Conservation (phyloP, 352 stramenopile species). For the Phytophthora podocarpi region DNA sequence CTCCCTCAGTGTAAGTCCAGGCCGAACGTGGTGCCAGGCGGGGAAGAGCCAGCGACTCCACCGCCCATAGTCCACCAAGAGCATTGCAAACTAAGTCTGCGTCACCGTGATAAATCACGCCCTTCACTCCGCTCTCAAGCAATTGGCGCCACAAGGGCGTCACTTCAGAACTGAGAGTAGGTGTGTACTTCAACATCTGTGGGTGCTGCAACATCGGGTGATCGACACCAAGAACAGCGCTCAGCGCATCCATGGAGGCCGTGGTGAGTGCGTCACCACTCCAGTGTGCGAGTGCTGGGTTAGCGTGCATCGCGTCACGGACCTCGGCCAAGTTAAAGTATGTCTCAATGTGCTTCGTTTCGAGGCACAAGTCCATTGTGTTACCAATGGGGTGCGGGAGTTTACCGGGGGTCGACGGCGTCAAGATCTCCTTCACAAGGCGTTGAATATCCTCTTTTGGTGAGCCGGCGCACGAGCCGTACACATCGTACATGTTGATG, state of each 20-base stretch:
- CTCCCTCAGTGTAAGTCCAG: conserved; percentile 47
- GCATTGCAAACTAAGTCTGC: conserved; percentile 74
- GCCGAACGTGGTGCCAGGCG: conserved; percentile 40
- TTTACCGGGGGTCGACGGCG: conserved; percentile 35
- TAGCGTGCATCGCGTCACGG: conserved; percentile 79
- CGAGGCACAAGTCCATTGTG: conserved; percentile 71
- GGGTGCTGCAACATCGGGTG: conserved; percentile 35
- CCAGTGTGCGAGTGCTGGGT: conserved; percentile 47
- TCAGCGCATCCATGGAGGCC: conserved; percentile 40
- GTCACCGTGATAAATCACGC: conserved; percentile 81
- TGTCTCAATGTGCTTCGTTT: conserved; percentile 51
- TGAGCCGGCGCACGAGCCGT: conserved; percentile 53
- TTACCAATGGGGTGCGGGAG: conserved; percentile 72
- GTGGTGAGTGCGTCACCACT: conserved; percentile 52
- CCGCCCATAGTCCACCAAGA: conserved; percentile 68
- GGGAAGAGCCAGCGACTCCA: conserved; percentile 63
- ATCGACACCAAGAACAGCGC: conserved; percentile 42
- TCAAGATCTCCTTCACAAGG: conserved; percentile 50
- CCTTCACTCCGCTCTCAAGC: conserved; percentile 47
- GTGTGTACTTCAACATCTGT: conserved; percentile 57
- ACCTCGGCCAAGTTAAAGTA: conserved; percentile 83
- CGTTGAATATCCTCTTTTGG: conserved; percentile 50
- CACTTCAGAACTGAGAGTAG: conserved; percentile 49
- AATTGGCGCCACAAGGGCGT: conserved; percentile 65
- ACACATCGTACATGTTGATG: conserved; percentile 80